phyloP scores from a whole-genome alignment of 2,329 filamentous ascomycete species.

The Coniella vitis region DNA sequence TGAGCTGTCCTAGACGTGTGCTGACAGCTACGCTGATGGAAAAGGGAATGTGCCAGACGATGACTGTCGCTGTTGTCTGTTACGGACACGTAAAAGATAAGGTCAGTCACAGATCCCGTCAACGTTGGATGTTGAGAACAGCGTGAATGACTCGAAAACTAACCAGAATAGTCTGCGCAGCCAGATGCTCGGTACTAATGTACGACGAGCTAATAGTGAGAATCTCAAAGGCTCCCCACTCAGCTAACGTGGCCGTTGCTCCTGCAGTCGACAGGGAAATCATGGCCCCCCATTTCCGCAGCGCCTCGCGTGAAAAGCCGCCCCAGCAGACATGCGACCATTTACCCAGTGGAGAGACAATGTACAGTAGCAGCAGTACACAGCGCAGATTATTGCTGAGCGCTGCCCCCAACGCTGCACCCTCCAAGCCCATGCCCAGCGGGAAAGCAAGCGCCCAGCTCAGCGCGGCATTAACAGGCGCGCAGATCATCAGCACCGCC shows the following conservation, averaged over 20 bases:
- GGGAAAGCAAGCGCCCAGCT: conserved; percentile 42
- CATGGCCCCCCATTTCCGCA: conserved; percentile 31
- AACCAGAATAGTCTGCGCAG: conserved; percentile 33
- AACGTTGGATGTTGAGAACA: neutral
- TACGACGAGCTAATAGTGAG: conserved; percentile 39
- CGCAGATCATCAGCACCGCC: conserved; percentile 38
- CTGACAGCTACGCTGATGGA: conserved; percentile 34
- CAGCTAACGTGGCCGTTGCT: conserved; percentile 32
- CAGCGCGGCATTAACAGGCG: conserved; percentile 40
- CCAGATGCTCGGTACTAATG: conserved; percentile 34
- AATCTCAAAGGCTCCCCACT: conserved; percentile 37
- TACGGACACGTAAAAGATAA: neutral
- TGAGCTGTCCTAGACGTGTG: conserved; percentile 35
- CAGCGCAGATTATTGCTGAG: conserved; percentile 42
- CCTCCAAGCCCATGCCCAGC: conserved; percentile 38
- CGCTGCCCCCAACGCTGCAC: conserved; percentile 43
- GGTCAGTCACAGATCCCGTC: neutral
- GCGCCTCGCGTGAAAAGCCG: conserved; percentile 30
- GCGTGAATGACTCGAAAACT: neutral
- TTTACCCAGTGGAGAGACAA: conserved; percentile 32
- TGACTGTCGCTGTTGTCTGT: conserved; percentile 30
- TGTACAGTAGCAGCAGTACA: conserved; percentile 39
- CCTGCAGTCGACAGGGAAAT: conserved; percentile 32
- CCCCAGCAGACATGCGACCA: conserved; percentile 38
- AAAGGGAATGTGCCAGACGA: conserved; percentile 38